A percentile compares a stretch with the other conserved stretches of the same genome.
Evolutionary conservation across 2,329 filamentous ascomycete species (phyloP).

Genomic region (Talaromyces atroroseus): DNA sequence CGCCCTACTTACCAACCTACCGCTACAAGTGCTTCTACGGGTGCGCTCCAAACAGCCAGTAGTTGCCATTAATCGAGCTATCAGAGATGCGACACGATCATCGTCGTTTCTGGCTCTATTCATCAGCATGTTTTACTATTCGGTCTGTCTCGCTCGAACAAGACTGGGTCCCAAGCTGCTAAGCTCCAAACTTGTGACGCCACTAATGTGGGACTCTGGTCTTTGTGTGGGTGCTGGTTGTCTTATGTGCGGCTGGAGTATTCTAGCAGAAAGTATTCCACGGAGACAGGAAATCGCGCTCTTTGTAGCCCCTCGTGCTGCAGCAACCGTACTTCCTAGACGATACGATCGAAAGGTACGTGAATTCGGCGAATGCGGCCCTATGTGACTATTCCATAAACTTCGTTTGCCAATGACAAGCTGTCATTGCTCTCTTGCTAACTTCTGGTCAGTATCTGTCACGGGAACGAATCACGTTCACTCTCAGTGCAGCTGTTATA

Average conservation of each 20-base stretch:
- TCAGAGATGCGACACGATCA: constrained; percentile 60
- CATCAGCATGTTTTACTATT: constrained; percentile 76
- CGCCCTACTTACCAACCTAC: constrained; percentile 71
- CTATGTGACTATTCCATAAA: constrained; percentile 12
- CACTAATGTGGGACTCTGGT: constrained; percentile 53
- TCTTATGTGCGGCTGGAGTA: constrained; percentile 73
- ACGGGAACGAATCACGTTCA: constrained; percentile 62
- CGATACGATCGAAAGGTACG: constrained; percentile 53
- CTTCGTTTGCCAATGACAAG: neutral
- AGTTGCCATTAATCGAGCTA: constrained; percentile 44
- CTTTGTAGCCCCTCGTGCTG: constrained; percentile 73
- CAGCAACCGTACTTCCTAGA: constrained; percentile 68
- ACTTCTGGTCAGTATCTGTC: constrained; percentile 52
- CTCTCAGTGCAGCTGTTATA: constrained; percentile 63
- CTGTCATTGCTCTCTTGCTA: neutral
- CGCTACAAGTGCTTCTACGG: constrained; percentile 64
- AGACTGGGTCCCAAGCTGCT: constrained; percentile 66
- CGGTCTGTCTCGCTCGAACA: constrained; percentile 71
- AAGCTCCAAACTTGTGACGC: constrained; percentile 48
- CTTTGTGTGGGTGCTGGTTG: constrained; percentile 69
- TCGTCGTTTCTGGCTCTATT: constrained; percentile 74
- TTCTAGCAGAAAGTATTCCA: constrained; percentile 62
- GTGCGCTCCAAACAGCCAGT: constrained; percentile 45
- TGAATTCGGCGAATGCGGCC: too few species aligned
- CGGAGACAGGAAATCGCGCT: constrained; percentile 70